Conservation (phyloP, 202 grass and related monocot species). For the Panicum virgatum region DNA sequence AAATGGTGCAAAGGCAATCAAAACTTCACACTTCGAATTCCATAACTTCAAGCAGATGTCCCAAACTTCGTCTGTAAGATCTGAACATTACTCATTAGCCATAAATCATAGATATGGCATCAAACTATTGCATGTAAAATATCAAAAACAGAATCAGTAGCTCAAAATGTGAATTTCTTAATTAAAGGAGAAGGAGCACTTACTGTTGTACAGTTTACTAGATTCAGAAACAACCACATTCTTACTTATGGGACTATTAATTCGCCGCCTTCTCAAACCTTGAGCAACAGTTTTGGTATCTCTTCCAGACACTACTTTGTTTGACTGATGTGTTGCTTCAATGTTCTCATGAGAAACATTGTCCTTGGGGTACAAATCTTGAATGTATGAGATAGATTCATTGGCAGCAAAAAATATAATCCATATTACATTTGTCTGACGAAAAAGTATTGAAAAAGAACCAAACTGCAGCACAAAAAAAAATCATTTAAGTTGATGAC, state of each 20-base stretch:
- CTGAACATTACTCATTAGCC: conserved; percentile 49
- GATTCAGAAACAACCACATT: conserved; percentile 34
- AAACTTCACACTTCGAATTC: conserved; percentile 62
- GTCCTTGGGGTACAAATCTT: conserved; percentile 50
- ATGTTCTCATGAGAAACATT: conserved; percentile 37
- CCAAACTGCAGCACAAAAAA: conserved; percentile 66
- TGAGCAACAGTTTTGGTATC: conserved; percentile 38
- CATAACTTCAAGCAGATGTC: conserved; percentile 57
- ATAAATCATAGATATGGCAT: conserved; percentile 8
- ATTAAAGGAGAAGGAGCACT: conserved; percentile 36
- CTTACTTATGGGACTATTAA: conserved; percentile 34
- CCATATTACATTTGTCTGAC: conserved; percentile 97
- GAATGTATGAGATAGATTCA: conserved; percentile 53
- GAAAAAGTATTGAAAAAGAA: conserved; percentile 70
- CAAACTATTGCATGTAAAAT: conserved; percentile 6
- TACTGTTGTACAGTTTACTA: conserved; percentile 33
- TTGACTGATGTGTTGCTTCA: conserved; percentile 37
- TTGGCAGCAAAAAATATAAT: conserved; percentile 84
- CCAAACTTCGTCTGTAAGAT: conserved; percentile 56
- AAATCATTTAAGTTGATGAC: conserved; percentile 24
- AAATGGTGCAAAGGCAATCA: conserved; percentile 70
- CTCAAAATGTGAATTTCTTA: conserved; percentile 8
- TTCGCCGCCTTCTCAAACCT: conserved; percentile 72
- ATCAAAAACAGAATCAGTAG: not conserved
- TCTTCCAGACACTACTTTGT: conserved; percentile 1